Evolutionary conservation across 2,329 filamentous ascomycete genomes (phyloP), one percentile per base, ranked within the genome.

Genomic region (Colletotrichum paranaense): DNA sequence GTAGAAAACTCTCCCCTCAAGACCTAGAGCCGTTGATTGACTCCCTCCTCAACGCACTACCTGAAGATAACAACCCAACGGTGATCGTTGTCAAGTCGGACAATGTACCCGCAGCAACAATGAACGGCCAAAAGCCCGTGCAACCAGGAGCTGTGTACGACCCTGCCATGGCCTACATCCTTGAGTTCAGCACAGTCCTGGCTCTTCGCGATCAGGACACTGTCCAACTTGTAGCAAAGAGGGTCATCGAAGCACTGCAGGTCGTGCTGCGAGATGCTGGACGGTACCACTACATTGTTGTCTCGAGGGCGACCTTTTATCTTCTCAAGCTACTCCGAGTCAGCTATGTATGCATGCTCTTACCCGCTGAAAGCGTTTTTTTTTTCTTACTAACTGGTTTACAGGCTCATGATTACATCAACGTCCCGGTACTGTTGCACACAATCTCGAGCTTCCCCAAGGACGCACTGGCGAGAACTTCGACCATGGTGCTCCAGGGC

Each of bases 31-130:
- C 79, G 4, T 76, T 85, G 5, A 89, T 98, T 7, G 88, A 93
- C 76, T 90, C 94, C 12, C 86, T 99, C 16, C 86, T 98, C 14
- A 89, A 92, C 22, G 92, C 97, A 78, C 87, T 99, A n/a, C 96
- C 96, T 0, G 95, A 98, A 78, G 93, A 97, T 76, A 92, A 85
- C 72, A 86, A 91, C 62, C 91, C 93, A 3, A 91, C 93, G 2
- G 91, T 98, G 70, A 97, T 98, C 76, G 92, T 92, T 22, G 94
- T 98, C 59, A 98, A 98, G 83, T 88, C 94, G n/a, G 96, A 98
- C 72, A 88, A 92, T 67, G 89, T 94, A 42, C 86, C 91, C 11
- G 84, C 89, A 8, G 87, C 90, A 38, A 88, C 92, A 3, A 81
- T 89, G 3, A 91, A 92, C 77, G 91, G 88, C 22, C 87, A 88